Evolutionary conservation across 176 grass and related monocot species (phyloP).

Genomic region (Oryza longistaminata): DNA sequence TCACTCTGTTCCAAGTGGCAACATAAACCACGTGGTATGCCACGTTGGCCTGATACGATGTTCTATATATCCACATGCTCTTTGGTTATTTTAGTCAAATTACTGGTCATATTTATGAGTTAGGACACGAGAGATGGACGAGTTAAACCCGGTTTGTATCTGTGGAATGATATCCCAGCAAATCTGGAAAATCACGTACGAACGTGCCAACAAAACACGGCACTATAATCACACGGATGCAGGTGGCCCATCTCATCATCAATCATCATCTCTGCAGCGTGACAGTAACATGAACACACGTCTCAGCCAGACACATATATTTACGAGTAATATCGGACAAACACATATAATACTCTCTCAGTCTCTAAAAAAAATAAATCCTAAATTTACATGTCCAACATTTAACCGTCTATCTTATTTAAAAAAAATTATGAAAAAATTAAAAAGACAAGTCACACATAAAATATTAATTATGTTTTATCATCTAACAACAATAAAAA

Average conservation of each 20-base stretch:
- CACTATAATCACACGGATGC: not conserved
- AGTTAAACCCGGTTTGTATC: not conserved
- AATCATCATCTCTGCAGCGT: not conserved
- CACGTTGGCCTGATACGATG: not conserved
- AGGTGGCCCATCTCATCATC: not conserved
- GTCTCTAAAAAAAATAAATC: no score
- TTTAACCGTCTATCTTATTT: no score
- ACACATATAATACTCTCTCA: not conserved
- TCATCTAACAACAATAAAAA: no score
- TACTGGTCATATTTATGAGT: not conserved
- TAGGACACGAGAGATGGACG: not conserved
- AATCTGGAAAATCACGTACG: not conserved
- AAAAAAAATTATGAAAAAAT: no score
- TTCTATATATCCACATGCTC: no score
- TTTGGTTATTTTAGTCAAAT: no score
- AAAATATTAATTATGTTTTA: no score
- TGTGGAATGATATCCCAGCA: not conserved
- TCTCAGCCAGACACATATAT: not conserved
- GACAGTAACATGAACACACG: not conserved
- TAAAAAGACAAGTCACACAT: no score
- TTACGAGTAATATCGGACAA: not conserved
- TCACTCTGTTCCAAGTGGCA: not conserved
- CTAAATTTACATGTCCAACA: fast-evolving
- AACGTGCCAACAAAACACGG: not conserved
- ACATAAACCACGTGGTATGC: not conserved